phyloP scores from a whole-genome alignment of 345 rosid species.

The Salix koriyanagi region DNA sequence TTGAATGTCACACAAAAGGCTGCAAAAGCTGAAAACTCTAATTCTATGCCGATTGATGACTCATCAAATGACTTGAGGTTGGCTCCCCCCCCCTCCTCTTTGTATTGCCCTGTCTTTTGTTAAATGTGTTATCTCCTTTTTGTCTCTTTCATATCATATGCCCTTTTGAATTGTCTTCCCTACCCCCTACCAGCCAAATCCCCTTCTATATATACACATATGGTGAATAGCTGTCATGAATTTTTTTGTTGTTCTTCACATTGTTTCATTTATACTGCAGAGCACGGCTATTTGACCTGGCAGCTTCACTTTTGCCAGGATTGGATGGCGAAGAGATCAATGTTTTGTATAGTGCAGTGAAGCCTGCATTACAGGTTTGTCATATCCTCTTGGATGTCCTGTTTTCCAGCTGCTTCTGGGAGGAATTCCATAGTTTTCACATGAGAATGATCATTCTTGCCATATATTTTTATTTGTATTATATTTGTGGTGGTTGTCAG shows the following conservation, averaged over 20 bases:
- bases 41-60: conserved; percentile 52
- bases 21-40: conserved; percentile 40
- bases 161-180: background rate
- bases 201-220: too few relatives aligned
- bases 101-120: background rate
- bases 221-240: background rate
- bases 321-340: conserved; percentile 50
- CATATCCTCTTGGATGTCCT: background rate
- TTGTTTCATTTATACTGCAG: conserved; percentile 41
- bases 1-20: conserved; percentile 59
- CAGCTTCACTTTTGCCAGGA: conserved; percentile 78
- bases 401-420: background rate
- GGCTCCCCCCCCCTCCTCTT: background rate
- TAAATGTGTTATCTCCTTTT: background rate
- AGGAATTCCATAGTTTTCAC: background rate
- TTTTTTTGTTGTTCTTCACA: background rate
- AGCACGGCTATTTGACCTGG: conserved; percentile 71
- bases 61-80: conserved; percentile 54
- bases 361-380: conserved; percentile 76
- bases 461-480: conserved; percentile 10
- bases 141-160: background rate
- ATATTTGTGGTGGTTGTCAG: background rate
- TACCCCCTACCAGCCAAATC: background rate
- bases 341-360: conserved; percentile 54
- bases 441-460: background rate